phyloP scores from a whole-genome alignment of 352 stramenopile species.

The Pythium pyrilobum region DNA sequence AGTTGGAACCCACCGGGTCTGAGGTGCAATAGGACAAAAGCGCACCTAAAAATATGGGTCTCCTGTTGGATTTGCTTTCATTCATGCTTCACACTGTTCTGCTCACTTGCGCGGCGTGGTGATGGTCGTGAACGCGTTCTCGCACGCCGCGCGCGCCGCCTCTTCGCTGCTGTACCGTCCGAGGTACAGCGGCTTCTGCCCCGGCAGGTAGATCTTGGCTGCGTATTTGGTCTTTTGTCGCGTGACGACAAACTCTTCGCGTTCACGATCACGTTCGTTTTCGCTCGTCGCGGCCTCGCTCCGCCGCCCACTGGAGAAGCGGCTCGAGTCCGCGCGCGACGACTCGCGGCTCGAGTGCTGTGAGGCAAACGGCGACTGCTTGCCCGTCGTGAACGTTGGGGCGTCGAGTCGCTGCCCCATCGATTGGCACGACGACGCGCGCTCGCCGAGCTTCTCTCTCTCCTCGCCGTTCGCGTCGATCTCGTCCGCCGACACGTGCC shows the following conservation, averaged over 20 bases:
- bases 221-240: conserved; percentile 55
- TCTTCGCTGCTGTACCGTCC: conserved; percentile 62
- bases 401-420: conserved; percentile 12
- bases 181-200: conserved; percentile 65
- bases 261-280: too few species aligned
- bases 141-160: conserved; percentile 49
- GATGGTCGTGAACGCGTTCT: conserved; percentile 48
- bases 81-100: background rate
- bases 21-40: too few species aligned
- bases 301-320: conserved; percentile 9
- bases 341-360: conserved; percentile 13
- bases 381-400: background rate
- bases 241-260: conserved; percentile 46
- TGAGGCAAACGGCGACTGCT: background rate
- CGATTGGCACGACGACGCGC: conserved; percentile 21
- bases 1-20: too few species aligned
- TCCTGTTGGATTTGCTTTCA: background rate
- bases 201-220: conserved; percentile 49
- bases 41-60: too few species aligned
- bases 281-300: conserved; percentile 10
- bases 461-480: conserved; percentile 3
- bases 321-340: background rate
- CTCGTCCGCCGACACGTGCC: conserved; percentile 30
- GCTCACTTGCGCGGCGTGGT: conserved; percentile 48
- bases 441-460: conserved; percentile 16